Base-by-base conservation (phyloP, 305 asterid species). In the Solanum aculeatissimum region DNA sequence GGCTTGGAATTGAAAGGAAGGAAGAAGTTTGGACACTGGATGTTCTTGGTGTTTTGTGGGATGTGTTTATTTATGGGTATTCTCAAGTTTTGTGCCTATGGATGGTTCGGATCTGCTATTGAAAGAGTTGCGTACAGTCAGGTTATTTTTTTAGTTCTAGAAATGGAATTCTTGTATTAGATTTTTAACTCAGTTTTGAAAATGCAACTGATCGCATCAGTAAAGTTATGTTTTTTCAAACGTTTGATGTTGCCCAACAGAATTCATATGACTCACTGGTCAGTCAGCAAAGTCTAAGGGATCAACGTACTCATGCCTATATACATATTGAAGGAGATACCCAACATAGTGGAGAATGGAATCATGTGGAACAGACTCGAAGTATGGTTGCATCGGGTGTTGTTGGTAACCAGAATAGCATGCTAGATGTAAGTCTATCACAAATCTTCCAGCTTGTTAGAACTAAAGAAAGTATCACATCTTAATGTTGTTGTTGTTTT, bases 41-140 rank as follows among this genome's bases (percentile, higher is more conserved):
- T 95, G 96, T 96, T 96, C 86, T 84, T 92, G 23, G 84, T 89
- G 86, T 93, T 96, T 86, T 93, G 97, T 86, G 98, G 98, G 75
- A 77, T 88, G 84, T 95, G 95, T 88, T 90, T 96, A 84, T 95
- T 96, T 90, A 25, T 90, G 83, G 98, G 98, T 53, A 89, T 94
- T 85, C 86, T 93, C 82, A 96, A 93, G 96, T 91, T 96, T 90
- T 96, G 93, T 89, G 98, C 94, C 71, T 90, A 89, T 86, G 98
- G 98, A 0, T 96, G 99, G 98, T 92, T 96, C 86, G 99, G 98
- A 94, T 94, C 98, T 88, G 93, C 96, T 87, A 88, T 93, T 85
- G 97, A 94, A 65, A 91, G 89, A 85, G 87, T 92, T 84, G 93
- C 92, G 57, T 88, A 80, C 86, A 85, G 87, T 89, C 95, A 91